A percentile compares a stretch with the other conserved stretches of the same genome.
These are phyloP conservation scores for Tetratostichococcus sp. DNA, from an alignment of 139 green algal species.

Conservation along the genomic window DNA sequence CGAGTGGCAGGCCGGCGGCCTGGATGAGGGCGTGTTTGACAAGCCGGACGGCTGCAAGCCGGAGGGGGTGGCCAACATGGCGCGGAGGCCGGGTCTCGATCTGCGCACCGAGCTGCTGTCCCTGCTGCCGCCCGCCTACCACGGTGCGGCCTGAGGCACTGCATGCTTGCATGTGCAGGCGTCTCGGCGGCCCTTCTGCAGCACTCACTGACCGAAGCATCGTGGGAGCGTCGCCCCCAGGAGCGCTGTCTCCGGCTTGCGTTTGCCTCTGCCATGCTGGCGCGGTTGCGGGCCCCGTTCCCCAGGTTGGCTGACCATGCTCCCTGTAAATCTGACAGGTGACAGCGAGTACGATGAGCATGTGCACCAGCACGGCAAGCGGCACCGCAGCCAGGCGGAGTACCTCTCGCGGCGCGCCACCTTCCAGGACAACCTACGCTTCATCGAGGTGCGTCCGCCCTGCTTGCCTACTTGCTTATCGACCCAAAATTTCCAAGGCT, in stretches of 20 bases:
- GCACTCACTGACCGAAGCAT: background rate
- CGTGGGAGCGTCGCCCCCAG: too few species aligned
- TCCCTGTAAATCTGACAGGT: too few species aligned
- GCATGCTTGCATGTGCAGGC: background rate
- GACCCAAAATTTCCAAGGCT: too few species aligned
- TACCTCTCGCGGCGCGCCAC: conserved; percentile 26
- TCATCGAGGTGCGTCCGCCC: conserved; percentile 17
- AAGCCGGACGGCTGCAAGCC: conserved; percentile 22
- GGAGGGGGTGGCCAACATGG: background rate
- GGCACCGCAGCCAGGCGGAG: conserved; percentile 27
- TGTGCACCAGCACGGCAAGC: conserved; percentile 29
- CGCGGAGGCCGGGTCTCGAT: background rate
- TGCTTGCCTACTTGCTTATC: too few species aligned
- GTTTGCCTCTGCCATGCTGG: too few species aligned
- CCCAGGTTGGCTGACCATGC: too few species aligned
- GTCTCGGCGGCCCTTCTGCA: too few species aligned
- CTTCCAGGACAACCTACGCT: conserved; percentile 23
- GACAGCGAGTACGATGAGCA: conserved; percentile 39
- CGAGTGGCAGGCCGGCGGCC: conserved; percentile 17
- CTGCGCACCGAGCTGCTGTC: conserved; percentile 1
- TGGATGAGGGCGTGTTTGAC: conserved; percentile 13
- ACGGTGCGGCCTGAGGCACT: conserved; percentile 2
- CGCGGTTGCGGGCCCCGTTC: too few species aligned
- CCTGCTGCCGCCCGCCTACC: conserved; percentile 23
- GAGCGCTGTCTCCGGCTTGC: too few species aligned